phyloP scores from a whole-genome alignment of 768 basidiomycete species.

The Suillus alpinus region DNA sequence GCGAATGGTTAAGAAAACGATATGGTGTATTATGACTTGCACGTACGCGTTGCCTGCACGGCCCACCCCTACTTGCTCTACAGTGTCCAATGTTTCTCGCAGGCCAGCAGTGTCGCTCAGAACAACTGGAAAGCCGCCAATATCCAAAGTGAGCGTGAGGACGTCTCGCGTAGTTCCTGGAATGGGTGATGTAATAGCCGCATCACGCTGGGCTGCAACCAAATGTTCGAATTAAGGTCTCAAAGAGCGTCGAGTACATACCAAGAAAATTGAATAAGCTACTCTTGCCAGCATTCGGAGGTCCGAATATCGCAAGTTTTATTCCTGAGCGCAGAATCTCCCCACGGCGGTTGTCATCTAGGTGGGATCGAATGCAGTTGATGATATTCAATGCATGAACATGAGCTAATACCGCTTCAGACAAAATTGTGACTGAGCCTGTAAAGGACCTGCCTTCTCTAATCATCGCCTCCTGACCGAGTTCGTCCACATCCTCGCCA shows the following conservation, averaged over 20 bases:
- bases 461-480: slow-evolving; percentile 74
- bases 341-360: slow-evolving; percentile 72
- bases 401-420: slow-evolving; percentile 42
- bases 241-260: slow-evolving; percentile 24
- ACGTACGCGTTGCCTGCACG: slow-evolving; percentile 68
- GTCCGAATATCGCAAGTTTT: slow-evolving; percentile 84
- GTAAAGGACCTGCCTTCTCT: slow-evolving; percentile 52
- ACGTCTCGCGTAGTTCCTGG: slow-evolving; percentile 91
- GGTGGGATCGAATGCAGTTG: slow-evolving; percentile 48
- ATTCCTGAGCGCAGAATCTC: slow-evolving; percentile 84
- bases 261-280: slow-evolving; percentile 84
- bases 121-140: slow-evolving; percentile 81
- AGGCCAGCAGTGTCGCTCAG: slow-evolving; percentile 88
- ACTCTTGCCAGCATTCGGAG: slow-evolving; percentile 94
- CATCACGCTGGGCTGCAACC: slow-evolving; percentile 71
- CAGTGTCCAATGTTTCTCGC: slow-evolving; percentile 53
- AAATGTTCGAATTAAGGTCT: not conserved
- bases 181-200: slow-evolving; percentile 84
- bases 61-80: slow-evolving; percentile 81
- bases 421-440: not conserved
- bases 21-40: not conserved
- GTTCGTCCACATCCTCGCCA: slow-evolving; percentile 80
- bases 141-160: slow-evolving; percentile 80
- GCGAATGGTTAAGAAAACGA: not conserved
- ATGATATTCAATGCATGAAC: slow-evolving; percentile 48